These are phyloP conservation scores for Podila horticola DNA, from an alignment of 192 early-diverging fungal species.

Conservation along the genomic window DNA sequence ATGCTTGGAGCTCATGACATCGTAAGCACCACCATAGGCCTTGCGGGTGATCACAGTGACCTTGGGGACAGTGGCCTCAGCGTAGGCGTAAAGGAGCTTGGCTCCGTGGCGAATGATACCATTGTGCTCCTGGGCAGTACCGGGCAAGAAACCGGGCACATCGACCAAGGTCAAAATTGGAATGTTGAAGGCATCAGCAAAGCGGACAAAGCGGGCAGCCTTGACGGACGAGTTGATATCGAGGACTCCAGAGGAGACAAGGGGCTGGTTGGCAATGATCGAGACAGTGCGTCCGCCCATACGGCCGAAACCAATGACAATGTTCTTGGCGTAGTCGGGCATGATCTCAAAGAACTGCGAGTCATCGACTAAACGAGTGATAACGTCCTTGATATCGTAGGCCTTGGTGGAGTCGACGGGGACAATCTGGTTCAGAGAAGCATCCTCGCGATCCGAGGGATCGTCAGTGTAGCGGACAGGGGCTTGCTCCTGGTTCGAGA, in stretches of 20 bases:
- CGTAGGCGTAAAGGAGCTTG: constrained; percentile 95
- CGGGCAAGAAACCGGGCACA: constrained; percentile 96
- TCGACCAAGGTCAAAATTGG: constrained; percentile 95
- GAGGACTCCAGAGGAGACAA: constrained; percentile 94
- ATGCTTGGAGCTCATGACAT: constrained; percentile 98
- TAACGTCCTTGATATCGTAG: constrained; percentile 94
- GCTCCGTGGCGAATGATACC: constrained; percentile 98
- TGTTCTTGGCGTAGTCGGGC: constrained; percentile 93
- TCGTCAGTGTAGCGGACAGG: constrained; percentile 74
- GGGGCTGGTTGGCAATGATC: constrained; percentile 94
- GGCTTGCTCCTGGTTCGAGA: constrained; percentile 80
- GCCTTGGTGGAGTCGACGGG: constrained; percentile 90
- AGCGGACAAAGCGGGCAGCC: constrained; percentile 95
- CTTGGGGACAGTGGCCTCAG: constrained; percentile 96
- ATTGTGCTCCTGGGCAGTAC: constrained; percentile 92
- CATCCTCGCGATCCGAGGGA: constrained; percentile 73
- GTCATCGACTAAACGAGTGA: constrained; percentile 85
- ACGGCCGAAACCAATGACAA: constrained; percentile 89
- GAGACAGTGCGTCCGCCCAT: constrained; percentile 87
- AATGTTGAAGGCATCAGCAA: constrained; percentile 97
- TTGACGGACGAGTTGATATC: constrained; percentile 97
- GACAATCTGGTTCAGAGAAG: constrained; percentile 87
- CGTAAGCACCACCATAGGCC: constrained; percentile 98
- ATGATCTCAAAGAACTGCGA: constrained; percentile 91
- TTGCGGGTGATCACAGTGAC: constrained; percentile 95